Evolutionary conservation across 495 filamentous ascomycete species (phyloP), one percentile per base, ranked within the genome.

Genomic region (Staphylotrichum longicolle): DNA sequence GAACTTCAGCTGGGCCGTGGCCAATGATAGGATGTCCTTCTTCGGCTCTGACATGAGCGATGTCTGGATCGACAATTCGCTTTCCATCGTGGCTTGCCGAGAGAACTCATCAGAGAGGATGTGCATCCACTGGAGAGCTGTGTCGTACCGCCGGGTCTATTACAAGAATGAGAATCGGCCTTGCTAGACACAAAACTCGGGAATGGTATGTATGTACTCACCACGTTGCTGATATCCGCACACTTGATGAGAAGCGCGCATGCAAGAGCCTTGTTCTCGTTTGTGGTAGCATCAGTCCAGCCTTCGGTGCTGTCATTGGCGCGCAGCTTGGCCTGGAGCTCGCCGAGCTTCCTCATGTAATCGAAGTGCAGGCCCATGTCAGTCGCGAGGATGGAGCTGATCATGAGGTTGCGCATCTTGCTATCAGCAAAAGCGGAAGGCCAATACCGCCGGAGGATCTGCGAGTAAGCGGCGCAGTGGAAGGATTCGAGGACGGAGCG

Each of bases 211-310:
- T 34, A 15, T 46, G n/a, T 12, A 82, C 84, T 68, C 81, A 92
- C 91, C 67, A 98, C 95, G 71, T 98, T 98, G 75, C 94, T 96
- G 71, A 98, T 98, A 71, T 98, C 94, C 34, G 94, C 94, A 72
- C 94, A 97, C 69, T 98, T 98, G 76, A 98, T 98, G 51, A 98
- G 75, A 50, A 98, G 75, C 32, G 91, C 90, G 72, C 94, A 97
- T 4, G 87, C 74, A 42, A 98, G 78, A 3, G 88, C 87, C 64
- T 86, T 88, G 65, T 91, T 84, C 60, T 93, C 86, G 34, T 82
- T 83, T 8, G 87, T 63, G 60, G 84, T 79, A 65, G 91, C 87
- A 10, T 80, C 81, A 60, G 86, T 86, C 91, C 90, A 96, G 39
- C 82, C 81, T 53, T 88, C 84, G 10, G 80, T 82, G 35, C 77